phyloP scores from a whole-genome alignment of 768 basidiomycete species.

The Macrolepiota albuminosa region DNA sequence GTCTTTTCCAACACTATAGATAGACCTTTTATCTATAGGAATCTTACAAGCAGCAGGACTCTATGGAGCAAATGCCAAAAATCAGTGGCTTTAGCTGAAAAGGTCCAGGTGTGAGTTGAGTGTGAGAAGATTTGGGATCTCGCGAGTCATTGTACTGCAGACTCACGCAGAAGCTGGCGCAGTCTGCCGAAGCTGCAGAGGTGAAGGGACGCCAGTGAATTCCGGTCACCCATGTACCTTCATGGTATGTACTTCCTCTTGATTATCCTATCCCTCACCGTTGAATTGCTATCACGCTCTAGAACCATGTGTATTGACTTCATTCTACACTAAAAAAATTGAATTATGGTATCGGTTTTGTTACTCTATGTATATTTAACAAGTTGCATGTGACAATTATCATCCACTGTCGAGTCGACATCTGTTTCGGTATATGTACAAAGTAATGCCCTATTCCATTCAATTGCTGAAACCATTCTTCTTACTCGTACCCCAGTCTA shows the following conservation, averaged over 20 bases:
- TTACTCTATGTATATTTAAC: background rate
- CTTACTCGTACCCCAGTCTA: too few species aligned
- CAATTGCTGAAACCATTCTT: background rate
- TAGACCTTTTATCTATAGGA: too few species aligned
- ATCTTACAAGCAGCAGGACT: too few species aligned
- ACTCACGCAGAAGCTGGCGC: too few species aligned
- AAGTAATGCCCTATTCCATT: background rate
- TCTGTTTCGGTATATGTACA: background rate
- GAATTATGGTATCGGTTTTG: background rate
- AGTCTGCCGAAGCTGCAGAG: too few species aligned
- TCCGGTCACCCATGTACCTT: too few species aligned
- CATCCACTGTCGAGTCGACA: background rate
- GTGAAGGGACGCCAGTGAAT: background rate
- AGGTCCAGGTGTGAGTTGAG: background rate
- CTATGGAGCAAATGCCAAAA: too few species aligned
- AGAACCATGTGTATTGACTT: background rate
- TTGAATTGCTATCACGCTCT: background rate
- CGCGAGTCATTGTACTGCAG: background rate
- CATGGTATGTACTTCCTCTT: too few species aligned
- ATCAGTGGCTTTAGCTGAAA: too few species aligned
- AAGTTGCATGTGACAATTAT: background rate
- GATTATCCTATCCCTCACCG: too few species aligned
- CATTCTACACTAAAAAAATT: too few species aligned
- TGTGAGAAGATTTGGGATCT: background rate
- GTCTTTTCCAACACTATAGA: too few species aligned